Base-by-base conservation (phyloP, 345 rosid genomes). In the Durio zibethinus region DNA sequence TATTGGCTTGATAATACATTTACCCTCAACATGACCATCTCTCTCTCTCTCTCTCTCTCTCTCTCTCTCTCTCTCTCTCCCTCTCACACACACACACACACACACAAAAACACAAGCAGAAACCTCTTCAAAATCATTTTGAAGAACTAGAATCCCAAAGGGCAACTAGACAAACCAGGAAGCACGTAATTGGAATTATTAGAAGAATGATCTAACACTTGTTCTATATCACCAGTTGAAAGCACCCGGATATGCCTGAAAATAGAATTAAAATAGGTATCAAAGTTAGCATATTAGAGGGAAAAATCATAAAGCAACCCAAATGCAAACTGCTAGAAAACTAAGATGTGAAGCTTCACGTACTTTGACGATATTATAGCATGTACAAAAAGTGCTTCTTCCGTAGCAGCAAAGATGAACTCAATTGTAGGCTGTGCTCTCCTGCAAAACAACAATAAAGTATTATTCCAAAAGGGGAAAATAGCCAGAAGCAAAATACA, bases 401-500 rank as follows among this genome's bases (percentile, higher is more conserved):
- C 94, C 20, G 97, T 90, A 43, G 99, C 98, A 85, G 99, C 87
- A 88, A 96, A 96, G 78, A 93, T 82, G 85, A 96, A 92, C 85
- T 96, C 99, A 77, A 91, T 82, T 7, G 92, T 87, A 60, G 93
- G 97, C 64, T 85, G 97, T 66, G 97, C 97, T 87, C 90, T 92
- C 94, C 99, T 96, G 89, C 83, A 86, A 76, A 83, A 83, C 54
- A 29, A 73, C 54, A 23, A 57, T 3, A 43, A 65, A 50, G 57
- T 75, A 74, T 54, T 61, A 59, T 42, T 48, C 59, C 45, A 79
- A 59, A 64, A 53, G 2, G 67, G 68, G 20, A 65, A 40, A 4
- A 61, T 3, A 54, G n/a, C 45, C 27, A 20, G 10, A 23, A 31
- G 62, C 10, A 18, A 50, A 71, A 33, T 33, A 18, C 10, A 72